A percentile compares a stretch with the other conserved stretches of the same genome.
Evolutionary conservation across 106 monocot species (phyloP).

Genomic region (Dendrobium chrysotoxum): DNA sequence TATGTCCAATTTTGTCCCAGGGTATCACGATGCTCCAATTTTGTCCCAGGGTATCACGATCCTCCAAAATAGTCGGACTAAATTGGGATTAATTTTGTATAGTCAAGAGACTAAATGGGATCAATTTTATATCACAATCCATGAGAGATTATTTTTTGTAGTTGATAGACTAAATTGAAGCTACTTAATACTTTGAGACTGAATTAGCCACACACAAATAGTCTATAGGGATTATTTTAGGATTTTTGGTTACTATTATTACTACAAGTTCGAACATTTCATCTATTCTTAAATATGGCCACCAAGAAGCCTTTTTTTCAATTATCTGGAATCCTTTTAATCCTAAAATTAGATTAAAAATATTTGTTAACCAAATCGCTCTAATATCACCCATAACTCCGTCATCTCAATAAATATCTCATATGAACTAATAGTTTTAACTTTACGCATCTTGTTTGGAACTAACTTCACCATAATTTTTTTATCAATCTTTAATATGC

Average conservation of each 20-base stretch:
- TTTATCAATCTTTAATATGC: background rate
- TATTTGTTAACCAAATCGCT: background rate
- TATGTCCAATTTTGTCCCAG: no score
- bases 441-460: background rate
- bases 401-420: background rate
- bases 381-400: background rate
- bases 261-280: background rate
- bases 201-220: no score
- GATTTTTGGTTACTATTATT: background rate
- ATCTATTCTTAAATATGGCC: background rate
- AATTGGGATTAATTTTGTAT: no score
- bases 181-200: no score
- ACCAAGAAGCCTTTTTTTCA: background rate
- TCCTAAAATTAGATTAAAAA: background rate
- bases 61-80: no score
- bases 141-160: no score
- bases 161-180: no score
- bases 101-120: no score
- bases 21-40: no score
- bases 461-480: background rate
- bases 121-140: no score
- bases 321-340: background rate
- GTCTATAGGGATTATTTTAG: no score
- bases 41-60: no score
- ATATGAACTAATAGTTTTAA: background rate